Evolutionary conservation across 805 yeast species (phyloP).

Genomic region (Saccharomycopsis guyanensis): DNA sequence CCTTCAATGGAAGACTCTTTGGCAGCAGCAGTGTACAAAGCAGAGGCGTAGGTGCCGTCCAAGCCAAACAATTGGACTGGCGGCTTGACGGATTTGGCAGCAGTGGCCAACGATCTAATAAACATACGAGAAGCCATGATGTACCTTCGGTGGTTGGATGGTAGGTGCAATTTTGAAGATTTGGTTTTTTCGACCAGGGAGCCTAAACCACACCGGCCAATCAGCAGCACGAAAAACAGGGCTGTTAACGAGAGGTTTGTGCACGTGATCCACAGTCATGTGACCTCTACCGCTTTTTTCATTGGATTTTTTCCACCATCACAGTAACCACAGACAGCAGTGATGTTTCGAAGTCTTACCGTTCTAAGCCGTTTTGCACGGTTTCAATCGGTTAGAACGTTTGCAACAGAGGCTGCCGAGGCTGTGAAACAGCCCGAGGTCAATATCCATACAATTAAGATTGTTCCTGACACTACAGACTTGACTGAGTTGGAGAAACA

Average conservation of each 20-base stretch:
- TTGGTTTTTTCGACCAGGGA: background rate
- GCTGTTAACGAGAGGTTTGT: no score
- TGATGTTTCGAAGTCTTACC: background rate
- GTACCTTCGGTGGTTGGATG: no score
- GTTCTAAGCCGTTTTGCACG: background rate
- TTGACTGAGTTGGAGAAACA: slow-evolving; percentile 72
- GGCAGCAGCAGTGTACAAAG: slow-evolving; percentile 86
- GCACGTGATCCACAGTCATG: background rate
- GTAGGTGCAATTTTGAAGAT: background rate
- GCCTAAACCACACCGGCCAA: background rate
- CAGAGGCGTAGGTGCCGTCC: slow-evolving; percentile 96
- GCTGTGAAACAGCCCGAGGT: background rate
- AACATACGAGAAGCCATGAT: slow-evolving; percentile 57
- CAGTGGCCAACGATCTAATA: slow-evolving; percentile 67
- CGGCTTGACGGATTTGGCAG: slow-evolving; percentile 59
- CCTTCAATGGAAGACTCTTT: slow-evolving; percentile 70
- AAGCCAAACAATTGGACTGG: slow-evolving; percentile 93
- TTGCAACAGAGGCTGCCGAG: slow-evolving; percentile 1
- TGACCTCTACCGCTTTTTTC: background rate
- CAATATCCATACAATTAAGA: slow-evolving; percentile 25
- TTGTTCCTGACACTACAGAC: slow-evolving; percentile 38
- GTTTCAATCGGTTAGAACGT: background rate
- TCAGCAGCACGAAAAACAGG: background rate
- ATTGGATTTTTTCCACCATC: background rate
- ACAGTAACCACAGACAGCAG: background rate